These are phyloP conservation scores for Arthrobotrys sphaeroides DNA, from an alignment of 2,329 filamentous ascomycete genomes.

Conservation along the genomic window DNA sequence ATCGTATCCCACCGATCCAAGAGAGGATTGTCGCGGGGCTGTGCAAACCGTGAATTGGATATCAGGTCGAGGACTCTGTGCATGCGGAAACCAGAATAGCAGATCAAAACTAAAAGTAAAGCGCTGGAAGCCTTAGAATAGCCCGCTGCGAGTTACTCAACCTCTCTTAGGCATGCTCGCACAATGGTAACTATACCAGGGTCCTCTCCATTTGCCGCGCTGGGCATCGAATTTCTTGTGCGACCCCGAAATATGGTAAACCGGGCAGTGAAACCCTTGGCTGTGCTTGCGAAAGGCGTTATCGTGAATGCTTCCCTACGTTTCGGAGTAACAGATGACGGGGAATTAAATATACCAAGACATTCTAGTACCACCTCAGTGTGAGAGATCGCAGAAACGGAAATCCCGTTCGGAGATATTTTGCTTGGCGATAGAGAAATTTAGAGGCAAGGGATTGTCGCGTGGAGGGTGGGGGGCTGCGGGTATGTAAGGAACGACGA, in stretches of 20 bases:
- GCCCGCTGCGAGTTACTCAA: too few species aligned
- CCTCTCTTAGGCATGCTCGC: too few species aligned
- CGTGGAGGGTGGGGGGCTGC: neutral
- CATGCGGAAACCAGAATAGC: conserved; percentile 25
- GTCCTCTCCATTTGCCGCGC: neutral
- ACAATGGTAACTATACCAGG: neutral
- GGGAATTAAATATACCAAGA: conserved; percentile 13
- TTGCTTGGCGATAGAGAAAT: conserved; percentile 19
- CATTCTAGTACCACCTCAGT: neutral
- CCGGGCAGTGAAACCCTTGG: conserved; percentile 6
- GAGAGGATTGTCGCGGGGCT: neutral
- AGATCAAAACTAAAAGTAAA: neutral
- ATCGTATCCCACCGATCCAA: neutral
- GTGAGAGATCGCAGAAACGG: neutral
- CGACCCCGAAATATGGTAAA: neutral
- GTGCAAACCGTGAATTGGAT: neutral
- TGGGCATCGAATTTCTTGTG: conserved; percentile 20
- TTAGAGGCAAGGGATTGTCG: neutral
- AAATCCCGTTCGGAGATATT: conserved; percentile 26
- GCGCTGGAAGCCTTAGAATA: conserved; percentile 11
- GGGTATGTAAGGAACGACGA: conserved; percentile 38
- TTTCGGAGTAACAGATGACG: conserved; percentile 2
- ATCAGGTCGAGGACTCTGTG: conserved; percentile 6
- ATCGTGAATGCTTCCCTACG: neutral
- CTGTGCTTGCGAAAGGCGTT: neutral